Conservation (phyloP, 805 yeast genomes). For the Candida chauliodis region DNA sequence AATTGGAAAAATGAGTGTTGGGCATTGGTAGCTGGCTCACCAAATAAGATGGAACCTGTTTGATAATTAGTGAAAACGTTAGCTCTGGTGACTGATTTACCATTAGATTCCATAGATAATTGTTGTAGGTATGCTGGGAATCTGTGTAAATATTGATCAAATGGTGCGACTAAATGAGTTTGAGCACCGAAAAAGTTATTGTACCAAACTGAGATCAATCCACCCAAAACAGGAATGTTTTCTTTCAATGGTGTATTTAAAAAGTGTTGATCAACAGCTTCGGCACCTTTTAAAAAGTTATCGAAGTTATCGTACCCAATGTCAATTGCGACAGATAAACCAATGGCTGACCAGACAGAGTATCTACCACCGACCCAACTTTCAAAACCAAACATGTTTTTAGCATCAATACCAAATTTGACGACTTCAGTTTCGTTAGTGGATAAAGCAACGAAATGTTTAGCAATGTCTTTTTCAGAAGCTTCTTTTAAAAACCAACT, state of each 20-base stretch:
- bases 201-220: conserved; percentile 94
- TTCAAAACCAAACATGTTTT: conserved; percentile 98
- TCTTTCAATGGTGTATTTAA: conserved; percentile 76
- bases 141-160: conserved; percentile 97
- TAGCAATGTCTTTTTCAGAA: conserved; percentile 73
- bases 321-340: conserved; percentile 90
- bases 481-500: conserved; percentile 83
- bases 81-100: conserved; percentile 94
- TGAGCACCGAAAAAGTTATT: conserved; percentile 98
- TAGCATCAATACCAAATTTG: conserved; percentile 95
- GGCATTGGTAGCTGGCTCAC: conserved; percentile 98
- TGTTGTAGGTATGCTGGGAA: conserved; percentile 99
- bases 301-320: conserved; percentile 95
- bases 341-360: conserved; percentile 99
- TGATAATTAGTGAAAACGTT: conserved; percentile 89
- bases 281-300: conserved; percentile 92
- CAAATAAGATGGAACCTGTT: conserved; percentile 93
- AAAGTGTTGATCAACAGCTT: conserved; percentile 94
- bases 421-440: conserved; percentile 89
- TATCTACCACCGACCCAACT: conserved; percentile 99
- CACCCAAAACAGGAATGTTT: conserved; percentile 93
- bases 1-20: conserved; percentile 99
- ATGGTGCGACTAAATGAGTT: conserved; percentile 97
- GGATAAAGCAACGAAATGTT: conserved; percentile 95
- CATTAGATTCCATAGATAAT: conserved; percentile 98